Conservation (phyloP, 2,329 filamentous ascomycete species). For the Phaeosphaeria sp. region DNA sequence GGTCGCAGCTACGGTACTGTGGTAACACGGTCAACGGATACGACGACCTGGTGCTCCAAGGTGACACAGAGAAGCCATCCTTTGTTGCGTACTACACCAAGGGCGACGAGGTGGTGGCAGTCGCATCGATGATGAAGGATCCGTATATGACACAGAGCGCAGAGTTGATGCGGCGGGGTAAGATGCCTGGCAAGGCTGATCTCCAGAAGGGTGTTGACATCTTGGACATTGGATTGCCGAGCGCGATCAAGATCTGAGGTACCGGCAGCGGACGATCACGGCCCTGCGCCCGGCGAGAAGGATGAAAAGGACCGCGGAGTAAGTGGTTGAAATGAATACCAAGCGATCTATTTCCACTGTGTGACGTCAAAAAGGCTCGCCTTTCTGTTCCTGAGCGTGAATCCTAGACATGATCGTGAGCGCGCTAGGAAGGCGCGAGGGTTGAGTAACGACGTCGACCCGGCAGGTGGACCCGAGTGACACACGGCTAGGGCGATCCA, state of each 20-base stretch:
- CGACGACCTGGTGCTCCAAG: slow-evolving; percentile 84
- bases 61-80: slow-evolving; percentile 72
- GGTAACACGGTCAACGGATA: slow-evolving; percentile 84
- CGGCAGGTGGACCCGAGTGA: slow-evolving; percentile 23
- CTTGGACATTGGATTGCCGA: slow-evolving; percentile 53
- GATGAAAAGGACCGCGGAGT: slow-evolving; percentile 7
- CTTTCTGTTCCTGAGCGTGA: slow-evolving; percentile 6
- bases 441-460: slow-evolving; percentile 14
- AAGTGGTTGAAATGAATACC: slow-evolving; percentile 10
- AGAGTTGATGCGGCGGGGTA: slow-evolving; percentile 81
- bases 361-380: slow-evolving; percentile 27
- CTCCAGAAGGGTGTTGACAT: slow-evolving; percentile 67
- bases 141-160: slow-evolving; percentile 74
- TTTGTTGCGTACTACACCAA: slow-evolving; percentile 91
- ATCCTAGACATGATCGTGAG: slow-evolving; percentile 18
- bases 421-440: slow-evolving; percentile 8
- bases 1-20: slow-evolving; percentile 89
- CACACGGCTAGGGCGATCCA: slow-evolving; percentile 29
- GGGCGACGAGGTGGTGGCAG: slow-evolving; percentile 85
- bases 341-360: slow-evolving; percentile 11
- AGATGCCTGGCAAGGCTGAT: slow-evolving; percentile 84
- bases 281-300: background rate
- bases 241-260: slow-evolving; percentile 53
- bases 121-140: slow-evolving; percentile 89
- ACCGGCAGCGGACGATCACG: background rate